phyloP scores from a whole-genome alignment of 2,329 filamentous ascomycete genomes.

The Ceratocystis smalleyi region DNA sequence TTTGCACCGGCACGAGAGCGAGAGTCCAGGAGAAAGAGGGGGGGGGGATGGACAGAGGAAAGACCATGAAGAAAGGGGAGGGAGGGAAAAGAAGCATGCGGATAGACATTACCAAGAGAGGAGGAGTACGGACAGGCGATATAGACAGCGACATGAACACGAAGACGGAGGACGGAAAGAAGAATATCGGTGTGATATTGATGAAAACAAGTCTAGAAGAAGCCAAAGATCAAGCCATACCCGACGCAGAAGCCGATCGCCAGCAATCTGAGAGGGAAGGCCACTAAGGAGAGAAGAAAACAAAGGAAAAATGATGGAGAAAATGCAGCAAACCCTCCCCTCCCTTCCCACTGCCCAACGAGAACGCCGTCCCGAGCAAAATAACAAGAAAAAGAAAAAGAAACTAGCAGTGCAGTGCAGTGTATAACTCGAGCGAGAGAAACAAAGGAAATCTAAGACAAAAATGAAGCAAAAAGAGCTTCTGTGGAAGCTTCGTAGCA shows the following conservation, averaged over 20 bases:
- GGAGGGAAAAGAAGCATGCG: background rate
- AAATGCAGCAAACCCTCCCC: background rate
- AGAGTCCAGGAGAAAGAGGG: background rate
- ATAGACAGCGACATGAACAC: background rate
- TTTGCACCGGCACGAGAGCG: background rate
- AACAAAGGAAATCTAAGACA: constrained; percentile 4
- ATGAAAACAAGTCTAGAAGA: constrained; percentile 5
- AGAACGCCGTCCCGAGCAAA: constrained; percentile 1
- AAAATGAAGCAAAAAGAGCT: background rate
- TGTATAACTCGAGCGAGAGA: background rate
- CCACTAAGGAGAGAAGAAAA: background rate
- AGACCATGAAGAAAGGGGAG: background rate
- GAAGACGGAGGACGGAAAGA: background rate
- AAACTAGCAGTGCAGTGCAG: background rate
- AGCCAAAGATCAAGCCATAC: background rate
- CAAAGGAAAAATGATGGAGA: background rate
- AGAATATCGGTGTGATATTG: background rate
- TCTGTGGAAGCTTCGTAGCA: background rate
- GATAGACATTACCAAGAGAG: background rate
- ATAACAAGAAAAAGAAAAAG: constrained; percentile 2
- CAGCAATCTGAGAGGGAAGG: background rate
- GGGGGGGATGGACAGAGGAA: background rate
- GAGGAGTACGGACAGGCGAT: background rate
- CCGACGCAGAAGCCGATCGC: constrained; percentile 4
- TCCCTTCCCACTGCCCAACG: background rate